Evolutionary conservation across 1,139 yeast species (phyloP).

Genomic region (Blastobotrys illinoisensis): DNA sequence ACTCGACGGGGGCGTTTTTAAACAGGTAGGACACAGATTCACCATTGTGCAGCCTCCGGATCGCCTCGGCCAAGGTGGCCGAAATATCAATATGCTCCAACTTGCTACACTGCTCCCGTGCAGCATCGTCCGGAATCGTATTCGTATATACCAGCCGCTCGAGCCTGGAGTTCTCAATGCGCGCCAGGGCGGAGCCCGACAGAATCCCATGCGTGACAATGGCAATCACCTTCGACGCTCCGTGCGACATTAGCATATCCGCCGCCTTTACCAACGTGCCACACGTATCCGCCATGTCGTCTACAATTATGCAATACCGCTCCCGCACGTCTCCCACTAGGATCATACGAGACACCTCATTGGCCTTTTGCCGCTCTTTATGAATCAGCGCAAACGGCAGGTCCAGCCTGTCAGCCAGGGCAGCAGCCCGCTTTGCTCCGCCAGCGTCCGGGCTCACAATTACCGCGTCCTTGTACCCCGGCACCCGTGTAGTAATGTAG

Average conservation of each 20-base stretch:
- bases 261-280: conserved; percentile 96
- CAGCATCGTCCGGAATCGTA: conserved; percentile 84
- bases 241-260: conserved; percentile 71
- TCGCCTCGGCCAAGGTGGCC: conserved; percentile 76
- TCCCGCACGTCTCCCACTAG: conserved; percentile 90
- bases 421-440: conserved; percentile 97
- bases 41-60: conserved; percentile 94
- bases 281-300: conserved; percentile 98
- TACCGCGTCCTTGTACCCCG: conserved; percentile 55
- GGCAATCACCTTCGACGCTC: conserved; percentile 82
- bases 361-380: conserved; percentile 91
- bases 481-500: conserved; percentile 64
- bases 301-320: conserved; percentile 83
- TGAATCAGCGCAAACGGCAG: conserved; percentile 92
- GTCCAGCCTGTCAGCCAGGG: conserved; percentile 85
- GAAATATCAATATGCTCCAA: conserved; percentile 80
- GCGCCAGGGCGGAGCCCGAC: conserved; percentile 77
- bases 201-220: conserved; percentile 94
- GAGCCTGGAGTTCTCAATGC: conserved; percentile 70
- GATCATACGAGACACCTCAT: conserved; percentile 91
- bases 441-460: conserved; percentile 98
- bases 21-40: conserved; percentile 92
- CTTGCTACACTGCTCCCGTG: conserved; percentile 61
- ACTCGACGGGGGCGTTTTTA: conserved; percentile 54
- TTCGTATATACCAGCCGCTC: conserved; percentile 86